Percentiles rank a stretch among this genome's conserved stretches.
phyloP scores from a whole-genome alignment of 352 stramenopile genomes.

The Globisporangium middletonii region DNA sequence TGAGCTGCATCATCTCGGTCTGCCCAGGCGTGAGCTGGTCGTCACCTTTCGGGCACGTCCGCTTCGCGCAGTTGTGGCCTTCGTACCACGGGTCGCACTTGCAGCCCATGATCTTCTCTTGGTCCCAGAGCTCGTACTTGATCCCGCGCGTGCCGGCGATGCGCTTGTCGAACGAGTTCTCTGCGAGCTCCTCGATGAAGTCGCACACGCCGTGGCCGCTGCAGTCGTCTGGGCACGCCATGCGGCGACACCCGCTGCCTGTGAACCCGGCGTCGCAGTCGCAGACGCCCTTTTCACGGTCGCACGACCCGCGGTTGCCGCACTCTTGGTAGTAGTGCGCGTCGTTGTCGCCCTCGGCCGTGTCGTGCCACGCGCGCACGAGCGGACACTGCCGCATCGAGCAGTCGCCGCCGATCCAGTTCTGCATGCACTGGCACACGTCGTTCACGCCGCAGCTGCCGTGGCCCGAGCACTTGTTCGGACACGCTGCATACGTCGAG shows the following conservation, averaged over 20 bases:
- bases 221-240: constrained; percentile 38
- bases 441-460: constrained; percentile 73
- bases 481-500: constrained; percentile 23
- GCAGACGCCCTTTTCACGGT: constrained; percentile 64
- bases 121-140: constrained; percentile 62
- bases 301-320: constrained; percentile 61
- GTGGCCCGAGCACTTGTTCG: constrained; percentile 89
- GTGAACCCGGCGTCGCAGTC: constrained; percentile 56
- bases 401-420: constrained; percentile 59
- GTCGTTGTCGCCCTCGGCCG: constrained; percentile 26
- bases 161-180: constrained; percentile 36
- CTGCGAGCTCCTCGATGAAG: constrained; percentile 47
- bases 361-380: constrained; percentile 45
- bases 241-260: constrained; percentile 53
- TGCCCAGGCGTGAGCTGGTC: constrained; percentile 57
- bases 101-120: constrained; percentile 72
- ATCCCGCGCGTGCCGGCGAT: constrained; percentile 19
- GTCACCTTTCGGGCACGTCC: constrained; percentile 83
- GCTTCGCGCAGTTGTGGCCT: constrained; percentile 50
- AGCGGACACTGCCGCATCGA: constrained; percentile 32
- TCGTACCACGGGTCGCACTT: constrained; percentile 43
- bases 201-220: constrained; percentile 42
- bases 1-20: constrained; percentile 48
- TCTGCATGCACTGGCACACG: constrained; percentile 78
- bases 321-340: constrained; percentile 77